Base-by-base conservation (phyloP, 1,284 basidiomycete genomes). In the Schizopora paradoxa region DNA sequence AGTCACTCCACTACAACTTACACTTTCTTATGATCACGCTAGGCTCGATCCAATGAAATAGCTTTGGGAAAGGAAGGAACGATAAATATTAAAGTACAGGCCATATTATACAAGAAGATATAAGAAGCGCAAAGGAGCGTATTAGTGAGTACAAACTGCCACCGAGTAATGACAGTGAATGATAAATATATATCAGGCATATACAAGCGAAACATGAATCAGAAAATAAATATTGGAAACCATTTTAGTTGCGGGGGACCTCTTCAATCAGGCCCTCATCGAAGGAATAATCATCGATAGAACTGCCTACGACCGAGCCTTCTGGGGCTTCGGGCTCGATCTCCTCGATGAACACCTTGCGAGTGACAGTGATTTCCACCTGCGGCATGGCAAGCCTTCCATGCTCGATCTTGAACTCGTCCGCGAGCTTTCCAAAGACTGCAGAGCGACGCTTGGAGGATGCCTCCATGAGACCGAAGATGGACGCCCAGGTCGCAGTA, bases 341-440 rank as follows among this genome's bases (percentile, higher is more conserved):
- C 36, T 45, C 46, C 10, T 43, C 22, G 18, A 26, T 38, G 8
- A 22, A 19, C 6, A 39, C 46, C 13, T 16, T 14, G 21, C 38
- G 27, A 6, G 40, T 39, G 41, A 48, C 41, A 19, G 28, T 39
- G 14, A 48, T 25, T 14, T 43, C 33, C 21, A 48, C 32, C 5
- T 35, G 21, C 7, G 40, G 41, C 6, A 43, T 41, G 25, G 43
- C n/a, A 4, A 48, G 46, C 13, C 25, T 35, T 6, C 21, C 29
- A 8, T 6, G 10, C 14, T 35, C 33, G 33, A 35, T 22, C 33
- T 35, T 22, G 7, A 35, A 35, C 33, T 4, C n/a, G n/a, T n/a
- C n/a, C 33, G 18, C 8, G 33, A 4, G 33, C 14, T n/a, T 14
- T 3, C 33, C n/a, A n/a, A n/a, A n/a, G n/a, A 10, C 14, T n/a